Evolutionary conservation across 805 yeast species (phyloP).

Genomic region (Nakazawaea siamensis): DNA sequence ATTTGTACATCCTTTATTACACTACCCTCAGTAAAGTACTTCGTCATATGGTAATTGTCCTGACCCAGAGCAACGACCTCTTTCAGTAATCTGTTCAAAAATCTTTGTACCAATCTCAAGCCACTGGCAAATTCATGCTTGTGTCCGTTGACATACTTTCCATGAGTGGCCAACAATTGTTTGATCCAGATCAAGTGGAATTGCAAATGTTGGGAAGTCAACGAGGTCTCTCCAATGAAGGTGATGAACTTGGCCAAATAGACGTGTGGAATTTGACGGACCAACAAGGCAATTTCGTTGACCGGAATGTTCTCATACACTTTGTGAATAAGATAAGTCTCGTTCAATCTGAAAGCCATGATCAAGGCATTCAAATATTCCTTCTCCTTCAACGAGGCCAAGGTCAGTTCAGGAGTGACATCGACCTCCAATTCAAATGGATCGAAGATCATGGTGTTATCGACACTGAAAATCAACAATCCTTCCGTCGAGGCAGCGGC

Average conservation of each 20-base stretch:
- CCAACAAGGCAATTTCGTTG: slow-evolving; percentile 60
- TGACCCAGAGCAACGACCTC: slow-evolving; percentile 52
- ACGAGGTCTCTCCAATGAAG: slow-evolving; percentile 60
- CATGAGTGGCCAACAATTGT: slow-evolving; percentile 61
- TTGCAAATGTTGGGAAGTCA: slow-evolving; percentile 77
- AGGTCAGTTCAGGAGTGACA: slow-evolving; percentile 73
- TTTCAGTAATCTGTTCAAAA: slow-evolving; percentile 65
- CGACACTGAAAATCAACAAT: slow-evolving; percentile 70
- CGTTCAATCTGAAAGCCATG: slow-evolving; percentile 92
- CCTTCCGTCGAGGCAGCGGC: slow-evolving; percentile 97
- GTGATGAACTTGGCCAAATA: slow-evolving; percentile 61
- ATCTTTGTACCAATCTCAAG: slow-evolving; percentile 65
- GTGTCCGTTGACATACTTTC: slow-evolving; percentile 58
- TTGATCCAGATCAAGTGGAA: slow-evolving; percentile 79
- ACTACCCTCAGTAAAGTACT: slow-evolving; percentile 13
- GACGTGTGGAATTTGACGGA: slow-evolving; percentile 65
- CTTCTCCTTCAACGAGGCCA: slow-evolving; percentile 48
- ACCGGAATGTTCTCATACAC: slow-evolving; percentile 69
- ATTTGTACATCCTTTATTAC: slow-evolving; percentile 5
- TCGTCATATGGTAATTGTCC: slow-evolving; percentile 45
- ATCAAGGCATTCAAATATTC: slow-evolving; percentile 73
- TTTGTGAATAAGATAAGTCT: slow-evolving; percentile 57
- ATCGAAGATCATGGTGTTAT: slow-evolving; percentile 70
- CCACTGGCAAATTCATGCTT: slow-evolving; percentile 57
- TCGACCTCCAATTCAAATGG: slow-evolving; percentile 94